These are phyloP conservation scores for Secale cereale DNA, from an alignment of 176 grass and related monocot genomes.

Conservation along the genomic window DNA sequence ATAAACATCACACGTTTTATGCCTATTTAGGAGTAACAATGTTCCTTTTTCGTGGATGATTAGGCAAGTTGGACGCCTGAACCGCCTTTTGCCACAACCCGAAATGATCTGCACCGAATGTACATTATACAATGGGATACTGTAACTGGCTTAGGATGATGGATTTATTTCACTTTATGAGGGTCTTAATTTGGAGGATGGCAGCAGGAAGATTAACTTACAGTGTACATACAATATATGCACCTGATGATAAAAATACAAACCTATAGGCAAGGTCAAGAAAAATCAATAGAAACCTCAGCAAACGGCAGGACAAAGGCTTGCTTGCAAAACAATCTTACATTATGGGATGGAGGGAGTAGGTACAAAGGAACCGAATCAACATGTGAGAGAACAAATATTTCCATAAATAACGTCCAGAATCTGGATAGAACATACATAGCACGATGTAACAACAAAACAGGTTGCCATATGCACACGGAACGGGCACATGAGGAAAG, in stretches of 20 bases:
- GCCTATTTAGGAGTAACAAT: too few relatives aligned
- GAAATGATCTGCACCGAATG: neutral
- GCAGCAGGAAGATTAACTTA: neutral
- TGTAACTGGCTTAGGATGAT: neutral
- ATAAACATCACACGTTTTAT: too few relatives aligned
- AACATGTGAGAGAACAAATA: neutral
- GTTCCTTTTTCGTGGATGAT: too few relatives aligned
- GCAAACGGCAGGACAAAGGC: too few relatives aligned
- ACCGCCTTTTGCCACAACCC: neutral
- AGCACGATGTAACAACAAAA: neutral
- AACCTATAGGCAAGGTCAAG: too few relatives aligned
- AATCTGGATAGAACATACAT: constrained; percentile 17
- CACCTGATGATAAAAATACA: neutral
- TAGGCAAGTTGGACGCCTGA: neutral
- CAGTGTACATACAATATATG: neutral
- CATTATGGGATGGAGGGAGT: too few relatives aligned
- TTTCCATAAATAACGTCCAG: neutral
- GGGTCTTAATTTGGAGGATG: neutral
- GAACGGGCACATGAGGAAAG: neutral
- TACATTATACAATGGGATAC: neutral
- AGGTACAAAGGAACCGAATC: too few relatives aligned
- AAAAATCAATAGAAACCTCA: too few relatives aligned
- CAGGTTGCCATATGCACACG: neutral
- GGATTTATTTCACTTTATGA: neutral
- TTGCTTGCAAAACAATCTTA: neutral